These are phyloP conservation scores for Capsaspora owczarzaki DNA, from an alignment of 78 protist genomes.

Conservation along the genomic window DNA sequence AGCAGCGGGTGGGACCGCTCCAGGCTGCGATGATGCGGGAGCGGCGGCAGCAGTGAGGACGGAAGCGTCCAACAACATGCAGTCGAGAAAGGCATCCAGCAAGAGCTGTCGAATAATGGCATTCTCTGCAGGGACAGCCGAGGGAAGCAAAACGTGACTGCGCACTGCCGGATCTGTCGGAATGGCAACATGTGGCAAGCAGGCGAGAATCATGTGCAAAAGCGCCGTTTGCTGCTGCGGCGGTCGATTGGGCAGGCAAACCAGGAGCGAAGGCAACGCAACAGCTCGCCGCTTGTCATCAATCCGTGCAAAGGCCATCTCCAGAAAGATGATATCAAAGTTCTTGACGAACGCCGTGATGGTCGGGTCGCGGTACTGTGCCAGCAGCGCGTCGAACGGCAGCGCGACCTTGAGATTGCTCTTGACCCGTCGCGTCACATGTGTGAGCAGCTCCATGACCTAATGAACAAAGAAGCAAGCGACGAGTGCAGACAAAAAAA, in stretches of 20 bases:
- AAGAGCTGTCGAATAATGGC: no score
- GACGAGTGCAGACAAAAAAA: no score
- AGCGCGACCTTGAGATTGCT: conserved; percentile 9
- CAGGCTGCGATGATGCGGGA: no score
- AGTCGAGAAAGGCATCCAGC: no score
- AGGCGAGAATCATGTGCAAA: conserved; percentile 32
- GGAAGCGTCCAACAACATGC: no score
- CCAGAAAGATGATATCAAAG: conserved; percentile 41
- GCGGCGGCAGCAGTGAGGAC: no score
- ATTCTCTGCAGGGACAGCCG: no score
- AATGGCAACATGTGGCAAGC: background rate
- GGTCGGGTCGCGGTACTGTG: background rate
- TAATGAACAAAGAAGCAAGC: no score
- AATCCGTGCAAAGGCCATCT: conserved; percentile 29
- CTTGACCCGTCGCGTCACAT: conserved; percentile 24
- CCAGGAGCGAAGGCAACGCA: conserved; percentile 7
- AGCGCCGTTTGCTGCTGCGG: conserved; percentile 33
- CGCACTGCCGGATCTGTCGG: conserved; percentile 12
- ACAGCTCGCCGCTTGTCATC: background rate
- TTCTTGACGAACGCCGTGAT: conserved; percentile 7
- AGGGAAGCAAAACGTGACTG: conserved; percentile 2
- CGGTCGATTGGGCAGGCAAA: background rate
- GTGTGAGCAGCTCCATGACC: conserved; percentile 43
- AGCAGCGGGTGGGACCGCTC: no score
- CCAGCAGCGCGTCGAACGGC: conserved; percentile 24